Base-by-base conservation (phyloP, 805 yeast species). In the Clavispora fructus region DNA sequence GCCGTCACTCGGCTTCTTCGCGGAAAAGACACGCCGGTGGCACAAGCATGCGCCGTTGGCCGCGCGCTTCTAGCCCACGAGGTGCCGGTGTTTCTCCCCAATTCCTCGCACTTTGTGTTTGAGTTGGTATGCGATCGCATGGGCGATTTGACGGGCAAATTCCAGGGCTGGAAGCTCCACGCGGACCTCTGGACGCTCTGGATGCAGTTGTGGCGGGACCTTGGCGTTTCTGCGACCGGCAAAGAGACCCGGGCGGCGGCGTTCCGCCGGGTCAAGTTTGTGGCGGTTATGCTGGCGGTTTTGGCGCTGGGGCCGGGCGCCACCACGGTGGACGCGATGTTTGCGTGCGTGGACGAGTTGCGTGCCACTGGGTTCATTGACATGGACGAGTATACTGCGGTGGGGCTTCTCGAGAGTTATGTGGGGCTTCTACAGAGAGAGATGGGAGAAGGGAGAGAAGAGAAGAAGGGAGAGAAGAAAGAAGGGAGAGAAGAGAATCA, bases 81-180 rank as follows among this genome's bases (percentile, higher is more conserved):
- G 33, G 45, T 60, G 48, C 44, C 59, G 44, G 67, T 79, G 1
- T 73, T 68, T 45, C 70, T 85, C 12, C 91, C 90, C 8, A 77
- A 81, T 46, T 67, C 67, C 44, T 73, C 74, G 23, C 57, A 44
- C 0, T 85, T 85, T 51, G 64, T 83, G 4, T 68, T 83, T 42
- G 87, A 82, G 41, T 65, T 85, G 30, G 49, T 85, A 1, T 70
- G 79, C 43, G 88, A 83, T 56, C 68, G 90, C 45, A 61, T 85
- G 56, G 75, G 76, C 46, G 87, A 81, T 46, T 72, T 71, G 40
- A 59, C 62, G n/a, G 52, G 56, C 17, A 56, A 55, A n/a, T 70
- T 69, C 53, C 50, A 60, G 2, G 50, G 57, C 6, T 81, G 80
- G 68, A 80, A 74, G 53, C 58, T 46, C n/a, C 62, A 66, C 44